Evolutionary conservation across 2,329 filamentous ascomycete genomes (phyloP), one percentile per base, ranked within the genome.

Genomic region (Botrytis tulipae): DNA sequence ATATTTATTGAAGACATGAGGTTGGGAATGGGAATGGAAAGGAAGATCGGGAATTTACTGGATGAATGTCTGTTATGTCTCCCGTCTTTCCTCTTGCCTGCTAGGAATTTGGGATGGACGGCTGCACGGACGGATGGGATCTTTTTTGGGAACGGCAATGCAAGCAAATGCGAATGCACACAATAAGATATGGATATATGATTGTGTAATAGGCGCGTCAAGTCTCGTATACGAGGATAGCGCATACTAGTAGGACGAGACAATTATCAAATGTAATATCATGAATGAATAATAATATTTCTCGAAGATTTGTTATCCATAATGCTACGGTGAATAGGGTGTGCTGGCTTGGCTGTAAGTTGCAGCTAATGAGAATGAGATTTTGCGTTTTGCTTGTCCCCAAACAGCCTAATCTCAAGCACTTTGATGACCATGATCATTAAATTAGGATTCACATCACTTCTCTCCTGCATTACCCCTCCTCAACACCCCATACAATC

Each of bases 251-350:
- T 32, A 22, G 51, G 44, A 61, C 57, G 16, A 35, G 59, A 66
- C 8, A 44, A 40, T 40, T 67, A 72, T 70, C 75, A 76, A 76
- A 73, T 77, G 75, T 77, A 77, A 76, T 76, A 76, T 74, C 75
- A 77, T 75, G 75, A 76, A 76, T 67, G 69, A 74, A 60, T 66
- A 73, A 60, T 71, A 54, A 65, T 57, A 16, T 57, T 54, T 54
- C 29, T 29, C 29, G 32, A 48, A 37, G 12, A 14, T 18, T 22
- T 10, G 2, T 57, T 9, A 29, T 29, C 14, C 14, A 8, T 7
- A 57, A 32, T 61, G 35, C 59, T 9, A 40, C 6, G 12, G 3
- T 29, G 20, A 61, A 61, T n/a, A 18, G 3, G 14, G 12, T 40
- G 35, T 8, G 35, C 6, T 35, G 35, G 35, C 59, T 10, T 32